Conservation (phyloP, 2,329 filamentous ascomycete genomes). For the Fusarium ambrosium region DNA sequence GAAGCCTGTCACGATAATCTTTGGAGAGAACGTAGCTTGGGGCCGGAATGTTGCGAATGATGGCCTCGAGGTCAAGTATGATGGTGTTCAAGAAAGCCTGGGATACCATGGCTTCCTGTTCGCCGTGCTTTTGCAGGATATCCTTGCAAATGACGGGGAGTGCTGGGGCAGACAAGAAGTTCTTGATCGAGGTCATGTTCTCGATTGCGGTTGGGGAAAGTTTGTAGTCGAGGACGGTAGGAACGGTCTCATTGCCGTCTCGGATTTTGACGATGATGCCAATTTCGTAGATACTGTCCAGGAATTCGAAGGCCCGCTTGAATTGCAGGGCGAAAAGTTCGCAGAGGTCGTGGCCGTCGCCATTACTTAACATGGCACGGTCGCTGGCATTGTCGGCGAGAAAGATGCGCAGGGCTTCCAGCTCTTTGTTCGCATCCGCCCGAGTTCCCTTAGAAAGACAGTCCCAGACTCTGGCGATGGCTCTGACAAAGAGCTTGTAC, state of each 20-base stretch:
- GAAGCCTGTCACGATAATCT: conserved; percentile 43
- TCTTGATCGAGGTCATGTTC: conserved; percentile 39
- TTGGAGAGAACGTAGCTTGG: conserved; percentile 49
- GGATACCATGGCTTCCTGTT: conserved; percentile 32
- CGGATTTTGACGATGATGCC: conserved; percentile 46
- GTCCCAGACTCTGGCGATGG: conserved; percentile 39
- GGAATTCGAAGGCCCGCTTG: conserved; percentile 31
- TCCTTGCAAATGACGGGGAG: conserved; percentile 45
- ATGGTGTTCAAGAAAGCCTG: conserved; percentile 45
- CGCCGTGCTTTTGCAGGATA: conserved; percentile 36
- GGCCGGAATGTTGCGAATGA: conserved; percentile 43
- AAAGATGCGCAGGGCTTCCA: conserved; percentile 39
- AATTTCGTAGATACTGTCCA: conserved; percentile 48
- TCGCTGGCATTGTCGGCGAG: conserved; percentile 42
- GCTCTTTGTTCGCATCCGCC: conserved; percentile 43
- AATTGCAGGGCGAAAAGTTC: conserved; percentile 41
- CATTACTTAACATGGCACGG: conserved; percentile 23
- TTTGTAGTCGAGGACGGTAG: conserved; percentile 42
- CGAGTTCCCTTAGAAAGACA: conserved; percentile 33
- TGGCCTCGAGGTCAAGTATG: conserved; percentile 49
- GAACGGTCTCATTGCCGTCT: conserved; percentile 42
- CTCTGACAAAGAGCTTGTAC: conserved; percentile 42
- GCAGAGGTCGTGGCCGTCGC: conserved; percentile 37
- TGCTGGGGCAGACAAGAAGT: conserved; percentile 46
- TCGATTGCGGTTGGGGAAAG: conserved; percentile 25